phyloP scores from a whole-genome alignment of 805 yeast genomes.

The Wickerhamomyces hampshirensis region DNA sequence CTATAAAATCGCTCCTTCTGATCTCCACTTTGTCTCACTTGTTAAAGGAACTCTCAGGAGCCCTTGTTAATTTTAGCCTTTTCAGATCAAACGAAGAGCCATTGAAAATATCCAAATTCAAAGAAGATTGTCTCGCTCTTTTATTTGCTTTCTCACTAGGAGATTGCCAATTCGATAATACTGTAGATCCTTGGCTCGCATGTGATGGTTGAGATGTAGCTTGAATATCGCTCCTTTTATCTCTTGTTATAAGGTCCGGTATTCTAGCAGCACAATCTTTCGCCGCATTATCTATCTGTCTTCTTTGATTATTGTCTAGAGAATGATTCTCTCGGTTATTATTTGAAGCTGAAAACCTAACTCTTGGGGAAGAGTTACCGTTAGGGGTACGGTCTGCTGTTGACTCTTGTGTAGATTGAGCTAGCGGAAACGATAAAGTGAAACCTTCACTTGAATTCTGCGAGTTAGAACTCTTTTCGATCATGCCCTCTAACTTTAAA shows the following conservation, averaged over 20 bases:
- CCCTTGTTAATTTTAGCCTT: background rate
- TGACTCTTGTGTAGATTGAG: background rate
- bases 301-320: no score
- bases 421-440: background rate
- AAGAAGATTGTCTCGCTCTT: background rate
- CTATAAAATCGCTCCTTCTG: background rate
- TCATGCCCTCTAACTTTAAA: background rate
- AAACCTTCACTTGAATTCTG: background rate
- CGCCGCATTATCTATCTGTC: no score
- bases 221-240: background rate
- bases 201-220: background rate
- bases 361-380: no score
- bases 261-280: no score
- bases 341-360: no score
- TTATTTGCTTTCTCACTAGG: background rate
- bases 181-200: no score
- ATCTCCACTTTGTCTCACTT: no score
- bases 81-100: background rate
- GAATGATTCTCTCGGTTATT: no score
- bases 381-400: no score
- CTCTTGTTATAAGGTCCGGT: background rate
- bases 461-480: background rate
- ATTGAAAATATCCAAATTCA: background rate
- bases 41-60: background rate
- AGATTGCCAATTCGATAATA: no score